A percentile compares a stretch with the other conserved stretches of the same genome.
phyloP scores from a whole-genome alignment of 2,329 filamentous ascomycete genomes.

The Geosmithia morbida region DNA sequence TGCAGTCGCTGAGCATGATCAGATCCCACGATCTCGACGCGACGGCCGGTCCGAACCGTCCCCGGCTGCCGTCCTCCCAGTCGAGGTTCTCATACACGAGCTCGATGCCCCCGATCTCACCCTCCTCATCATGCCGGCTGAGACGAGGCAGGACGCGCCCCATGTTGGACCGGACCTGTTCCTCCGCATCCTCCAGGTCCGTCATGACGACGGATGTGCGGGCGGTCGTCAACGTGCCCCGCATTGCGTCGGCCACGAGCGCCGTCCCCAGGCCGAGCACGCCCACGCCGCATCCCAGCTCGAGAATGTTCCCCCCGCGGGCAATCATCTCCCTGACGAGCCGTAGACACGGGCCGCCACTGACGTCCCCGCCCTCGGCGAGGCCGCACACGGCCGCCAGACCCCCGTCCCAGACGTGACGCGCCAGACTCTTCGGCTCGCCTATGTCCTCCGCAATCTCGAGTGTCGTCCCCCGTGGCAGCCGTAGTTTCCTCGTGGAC shows the following conservation, averaged over 20 bases:
- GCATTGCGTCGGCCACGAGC: slow-evolving; percentile 12
- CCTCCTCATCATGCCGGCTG: background rate
- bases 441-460: slow-evolving; percentile 41
- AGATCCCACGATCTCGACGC: slow-evolving; percentile 32
- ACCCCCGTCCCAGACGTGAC: slow-evolving; percentile 45
- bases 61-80: slow-evolving; percentile 36
- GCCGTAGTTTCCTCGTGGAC: slow-evolving; percentile 13
- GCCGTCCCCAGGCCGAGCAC: slow-evolving; percentile 37
- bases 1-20: slow-evolving; percentile 43
- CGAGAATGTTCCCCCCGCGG: slow-evolving; percentile 26
- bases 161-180: slow-evolving; percentile 33
- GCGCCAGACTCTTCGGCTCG: slow-evolving; percentile 36
- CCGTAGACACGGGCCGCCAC: slow-evolving; percentile 12
- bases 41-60: slow-evolving; percentile 25
- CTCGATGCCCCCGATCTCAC: background rate
- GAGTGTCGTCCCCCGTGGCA: slow-evolving; percentile 10
- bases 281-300: slow-evolving; percentile 43
- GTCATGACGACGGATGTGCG: slow-evolving; percentile 41
- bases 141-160: slow-evolving; percentile 6
- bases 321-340: slow-evolving; percentile 15
- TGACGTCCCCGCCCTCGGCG: slow-evolving; percentile 11
- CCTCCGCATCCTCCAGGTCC: slow-evolving; percentile 38
- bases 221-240: background rate
- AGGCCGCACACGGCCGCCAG: slow-evolving; percentile 25
- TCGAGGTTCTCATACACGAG: slow-evolving; percentile 40